Percentiles rank a stretch among this genome's conserved stretches.
These are phyloP conservation scores for Chimonanthus praecox DNA, from an alignment of 164 flowering plant species.

Conservation along the genomic window DNA sequence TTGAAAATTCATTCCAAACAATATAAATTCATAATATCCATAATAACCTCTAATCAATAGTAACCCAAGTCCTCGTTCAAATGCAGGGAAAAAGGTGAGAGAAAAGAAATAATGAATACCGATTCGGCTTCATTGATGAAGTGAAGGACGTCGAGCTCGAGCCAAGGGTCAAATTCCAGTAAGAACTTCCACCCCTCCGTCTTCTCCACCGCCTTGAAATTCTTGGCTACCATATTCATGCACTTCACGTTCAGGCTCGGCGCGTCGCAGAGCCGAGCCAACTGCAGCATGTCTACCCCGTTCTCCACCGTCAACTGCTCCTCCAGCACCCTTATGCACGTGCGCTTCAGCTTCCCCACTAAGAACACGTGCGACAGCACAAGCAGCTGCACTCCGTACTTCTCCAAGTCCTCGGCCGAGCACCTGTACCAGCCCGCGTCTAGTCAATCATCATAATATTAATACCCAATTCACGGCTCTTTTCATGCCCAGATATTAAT, in stretches of 20 bases:
- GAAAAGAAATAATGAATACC: constrained; percentile 26
- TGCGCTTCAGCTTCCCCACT: constrained; percentile 64
- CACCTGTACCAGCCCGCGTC: constrained; percentile 33
- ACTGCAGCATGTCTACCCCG: constrained; percentile 79
- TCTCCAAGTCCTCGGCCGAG: constrained; percentile 58
- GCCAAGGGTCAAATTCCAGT: constrained; percentile 69
- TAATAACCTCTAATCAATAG: no score
- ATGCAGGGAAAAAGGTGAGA: no score
- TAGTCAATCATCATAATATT: no score
- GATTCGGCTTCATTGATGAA: constrained; percentile 75
- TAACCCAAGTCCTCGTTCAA: no score
- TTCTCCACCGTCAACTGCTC: constrained; percentile 49
- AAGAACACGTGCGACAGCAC: constrained; percentile 74
- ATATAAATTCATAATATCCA: no score
- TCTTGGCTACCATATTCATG: constrained; percentile 47
- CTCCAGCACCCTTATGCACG: constrained; percentile 48
- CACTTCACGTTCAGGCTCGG: constrained; percentile 73
- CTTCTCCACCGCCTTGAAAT: constrained; percentile 60
- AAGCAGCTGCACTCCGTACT: constrained; percentile 72
- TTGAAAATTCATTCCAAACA: no score
- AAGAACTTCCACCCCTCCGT: constrained; percentile 91
- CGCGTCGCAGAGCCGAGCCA: constrained; percentile 77
- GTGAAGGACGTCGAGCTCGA: constrained; percentile 78
- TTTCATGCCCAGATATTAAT: no score
- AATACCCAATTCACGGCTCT: no score